Percentiles rank a stretch among this genome's conserved stretches.
phyloP scores from a whole-genome alignment of 345 rosid genomes.

The Euphorbia tirucalli region DNA sequence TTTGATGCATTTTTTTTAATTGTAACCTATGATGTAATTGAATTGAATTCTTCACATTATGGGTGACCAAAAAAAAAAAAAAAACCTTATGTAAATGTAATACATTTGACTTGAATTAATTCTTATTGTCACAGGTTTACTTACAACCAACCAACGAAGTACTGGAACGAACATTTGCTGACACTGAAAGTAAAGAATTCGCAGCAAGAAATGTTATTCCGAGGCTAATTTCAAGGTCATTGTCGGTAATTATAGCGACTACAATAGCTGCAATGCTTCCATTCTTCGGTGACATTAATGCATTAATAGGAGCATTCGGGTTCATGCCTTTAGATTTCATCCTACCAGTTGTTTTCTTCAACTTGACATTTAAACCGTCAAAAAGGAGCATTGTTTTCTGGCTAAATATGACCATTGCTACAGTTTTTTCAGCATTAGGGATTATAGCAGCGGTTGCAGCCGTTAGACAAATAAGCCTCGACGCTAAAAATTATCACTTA shows the following conservation, averaged over 20 bases:
- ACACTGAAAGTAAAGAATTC: slow-evolving; percentile 52
- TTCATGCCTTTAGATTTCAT: slow-evolving; percentile 83
- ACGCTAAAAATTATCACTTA: slow-evolving; percentile 53
- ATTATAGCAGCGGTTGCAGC: slow-evolving; percentile 68
- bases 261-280: slow-evolving; percentile 79
- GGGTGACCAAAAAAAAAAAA: too few species aligned
- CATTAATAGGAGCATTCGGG: slow-evolving; percentile 76
- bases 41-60: too few species aligned
- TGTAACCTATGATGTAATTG: too few species aligned
- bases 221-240: slow-evolving; percentile 49
- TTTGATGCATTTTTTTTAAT: too few species aligned
- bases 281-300: slow-evolving; percentile 72
- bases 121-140: slow-evolving; percentile 49
- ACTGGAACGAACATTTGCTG: slow-evolving; percentile 49
- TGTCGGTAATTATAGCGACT: slow-evolving; percentile 53
- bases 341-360: slow-evolving; percentile 68
- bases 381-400: slow-evolving; percentile 58
- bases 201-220: slow-evolving; percentile 65
- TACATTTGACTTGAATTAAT: too few species aligned
- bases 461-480: slow-evolving; percentile 66
- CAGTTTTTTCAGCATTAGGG: slow-evolving; percentile 50
- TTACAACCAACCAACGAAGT: slow-evolving; percentile 86
- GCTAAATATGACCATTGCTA: slow-evolving; percentile 57
- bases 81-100: too few species aligned
- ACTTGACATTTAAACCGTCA: slow-evolving; percentile 73